Conservation (phyloP, 306 rosid genomes). For the Prunus davidiana region DNA sequence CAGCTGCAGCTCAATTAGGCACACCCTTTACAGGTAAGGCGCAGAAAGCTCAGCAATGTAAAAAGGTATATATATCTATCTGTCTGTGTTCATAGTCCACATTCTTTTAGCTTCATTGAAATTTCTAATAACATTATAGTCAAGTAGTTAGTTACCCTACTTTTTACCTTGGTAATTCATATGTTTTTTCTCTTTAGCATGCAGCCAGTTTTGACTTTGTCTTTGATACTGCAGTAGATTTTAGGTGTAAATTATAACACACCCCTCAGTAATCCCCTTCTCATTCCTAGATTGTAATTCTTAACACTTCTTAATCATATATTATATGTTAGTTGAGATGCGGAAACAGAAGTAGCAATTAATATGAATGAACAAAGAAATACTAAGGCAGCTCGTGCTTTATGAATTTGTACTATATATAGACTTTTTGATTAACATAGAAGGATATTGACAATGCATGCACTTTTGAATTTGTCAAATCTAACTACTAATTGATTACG, state of each 20-base stretch:
- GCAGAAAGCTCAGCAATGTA: conserved; percentile 49
- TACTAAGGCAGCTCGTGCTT: too few relatives aligned
- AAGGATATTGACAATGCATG: too few relatives aligned
- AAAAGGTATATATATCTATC: conserved; percentile 29
- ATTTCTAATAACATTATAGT: not conserved
- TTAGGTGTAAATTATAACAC: not conserved
- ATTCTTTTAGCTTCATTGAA: not conserved
- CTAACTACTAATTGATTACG: not conserved
- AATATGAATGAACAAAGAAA: too few relatives aligned
- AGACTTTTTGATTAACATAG: too few relatives aligned
- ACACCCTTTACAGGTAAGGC: conserved; percentile 68
- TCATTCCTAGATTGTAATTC: too few relatives aligned
- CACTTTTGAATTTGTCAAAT: too few relatives aligned
- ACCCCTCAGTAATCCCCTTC: not conserved
- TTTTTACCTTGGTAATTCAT: not conserved
- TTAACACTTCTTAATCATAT: too few relatives aligned
- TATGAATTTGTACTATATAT: too few relatives aligned
- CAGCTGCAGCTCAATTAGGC: conserved; percentile 55
- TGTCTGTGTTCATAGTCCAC: not conserved
- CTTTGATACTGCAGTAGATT: not conserved
- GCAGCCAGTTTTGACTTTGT: not conserved
- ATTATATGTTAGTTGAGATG: too few relatives aligned
- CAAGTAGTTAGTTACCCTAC: conserved; percentile 1
- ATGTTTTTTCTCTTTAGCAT: not conserved
- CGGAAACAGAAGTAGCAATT: too few relatives aligned